A percentile compares a stretch with the other conserved stretches of the same genome.
These are phyloP conservation scores for Durusdinium trenchii DNA, from an alignment of 73 alveolate species.

Conservation along the genomic window DNA sequence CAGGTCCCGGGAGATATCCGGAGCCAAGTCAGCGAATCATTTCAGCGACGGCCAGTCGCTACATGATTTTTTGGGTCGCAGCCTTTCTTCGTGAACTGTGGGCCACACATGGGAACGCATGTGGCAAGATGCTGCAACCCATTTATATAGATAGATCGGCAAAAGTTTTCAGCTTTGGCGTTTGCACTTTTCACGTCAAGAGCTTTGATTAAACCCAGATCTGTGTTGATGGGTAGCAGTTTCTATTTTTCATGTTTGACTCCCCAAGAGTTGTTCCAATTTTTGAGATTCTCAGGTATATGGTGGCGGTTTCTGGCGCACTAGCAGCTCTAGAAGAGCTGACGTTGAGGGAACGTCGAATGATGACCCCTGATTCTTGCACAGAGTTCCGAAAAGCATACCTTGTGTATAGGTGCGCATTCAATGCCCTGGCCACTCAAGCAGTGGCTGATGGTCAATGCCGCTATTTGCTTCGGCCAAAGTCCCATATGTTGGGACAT, in stretches of 20 bases:
- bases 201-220: too few relatives aligned
- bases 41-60: background rate
- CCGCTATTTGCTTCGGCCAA: conserved; percentile 6
- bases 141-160: background rate
- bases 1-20: background rate
- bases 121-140: background rate
- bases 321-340: background rate
- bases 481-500: background rate
- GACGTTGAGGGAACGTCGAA: background rate
- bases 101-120: background rate
- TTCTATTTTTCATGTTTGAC: background rate
- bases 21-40: conserved; percentile 18
- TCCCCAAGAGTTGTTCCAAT: background rate
- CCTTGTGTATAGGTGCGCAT: background rate
- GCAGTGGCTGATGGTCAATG: background rate
- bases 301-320: background rate
- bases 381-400: background rate
- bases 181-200: background rate
- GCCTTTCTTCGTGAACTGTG: background rate
- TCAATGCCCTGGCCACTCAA: background rate
- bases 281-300: background rate
- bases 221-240: too few relatives aligned
- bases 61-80: background rate
- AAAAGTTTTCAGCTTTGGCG: background rate
- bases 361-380: background rate